Base-by-base conservation (phyloP, 129 eudicot species). In the Glebionis coronaria region DNA sequence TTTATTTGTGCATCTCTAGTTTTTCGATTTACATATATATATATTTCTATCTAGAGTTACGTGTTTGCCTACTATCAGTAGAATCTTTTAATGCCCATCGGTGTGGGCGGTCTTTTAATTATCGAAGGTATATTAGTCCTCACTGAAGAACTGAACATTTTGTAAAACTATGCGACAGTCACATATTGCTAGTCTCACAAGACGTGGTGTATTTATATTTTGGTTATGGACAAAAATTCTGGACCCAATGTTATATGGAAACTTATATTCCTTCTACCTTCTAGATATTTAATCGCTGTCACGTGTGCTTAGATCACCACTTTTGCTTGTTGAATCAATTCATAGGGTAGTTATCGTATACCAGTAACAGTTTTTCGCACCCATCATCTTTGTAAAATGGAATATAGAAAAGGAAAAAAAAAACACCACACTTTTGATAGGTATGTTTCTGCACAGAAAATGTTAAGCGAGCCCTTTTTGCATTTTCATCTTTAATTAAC, bases 11-110 rank as follows among this genome's bases (percentile, higher is more conserved):
- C 50, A 68, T 4, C 67, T 40, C 15, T 61, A 38, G 9, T 40
- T 10, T 59, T 20, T 13, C 31, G 8, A 28, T 7, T 8, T 3
- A 38, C 12, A 5, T 61, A 40, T 40, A 10, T n/a, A 4, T 40
- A 10, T n/a, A 4, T 40, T 18, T 61, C 0, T 3, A 9, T 3
- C 49, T 35, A 42, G 6, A 66, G 47, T 28, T 28, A 0, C 3
- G 58, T 27, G 46, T 66, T 51, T 49, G 51, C 59, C 53, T 40
- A 2, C 20, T 44, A 12, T 21, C 56, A 45, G 21, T 23, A 45
- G 12, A 44, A 63, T 46, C 25, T 25, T 23, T 65, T 44, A 49
- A 65, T 46, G 44, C 57, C n/a, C n/a, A n/a, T n/a, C n/a, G n/a
- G n/a, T n/a, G n/a, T n/a, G n/a, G n/a, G n/a, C n/a, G n/a, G n/a